Evolutionary conservation across 192 early-diverging fungal species (phyloP), one percentile per base, ranked within the genome.

Genomic region (Mortierella alpina): DNA sequence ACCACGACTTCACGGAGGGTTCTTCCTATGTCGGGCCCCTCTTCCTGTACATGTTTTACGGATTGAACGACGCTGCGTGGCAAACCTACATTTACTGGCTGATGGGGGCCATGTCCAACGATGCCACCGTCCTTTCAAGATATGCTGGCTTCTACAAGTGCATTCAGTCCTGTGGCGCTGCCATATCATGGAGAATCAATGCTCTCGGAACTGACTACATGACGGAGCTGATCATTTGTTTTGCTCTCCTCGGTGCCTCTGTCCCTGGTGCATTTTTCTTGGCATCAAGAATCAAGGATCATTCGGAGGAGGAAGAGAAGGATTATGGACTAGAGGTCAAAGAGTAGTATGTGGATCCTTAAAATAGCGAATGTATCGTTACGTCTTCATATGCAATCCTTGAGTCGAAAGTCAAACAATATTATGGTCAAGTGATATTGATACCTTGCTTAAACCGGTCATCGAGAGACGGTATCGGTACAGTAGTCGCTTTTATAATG

Each of bases 61-160:
- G 95, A 47, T 45, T 93, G 6, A 88, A 85, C 69, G 95, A 97
- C 76, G 91, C 95, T 42, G 88, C 95, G 66, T 95, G 91, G 86
- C 95, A 97, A 86, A 82, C 81, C 51, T 75, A 64, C 60, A 72
- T 79, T 40, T 96, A 97, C 90, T 97, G 94, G 94, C 70, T 97
- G 40, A 91, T 97, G 75, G 95, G 95, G 17, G 88, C 95, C 50
- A 83, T 95, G 75, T 91, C 93, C 11, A 96, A 96, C 83, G 92
- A 97, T 82, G 87, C 88, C 68, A 89, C 89, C 66, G 84, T 87
- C 67, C 82, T 91, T 59, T 87, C 93, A 20, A 88, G 92, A 56
- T 95, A 92, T 68, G 88, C 90, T 58, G 95, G 95, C 5, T 95
- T 93, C 87, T 97, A 97, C 91, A 97, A 97, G 90, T 92, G 91